Base-by-base conservation (phyloP, 1,284 basidiomycete species). In the Coniferiporia sulphurascens region DNA sequence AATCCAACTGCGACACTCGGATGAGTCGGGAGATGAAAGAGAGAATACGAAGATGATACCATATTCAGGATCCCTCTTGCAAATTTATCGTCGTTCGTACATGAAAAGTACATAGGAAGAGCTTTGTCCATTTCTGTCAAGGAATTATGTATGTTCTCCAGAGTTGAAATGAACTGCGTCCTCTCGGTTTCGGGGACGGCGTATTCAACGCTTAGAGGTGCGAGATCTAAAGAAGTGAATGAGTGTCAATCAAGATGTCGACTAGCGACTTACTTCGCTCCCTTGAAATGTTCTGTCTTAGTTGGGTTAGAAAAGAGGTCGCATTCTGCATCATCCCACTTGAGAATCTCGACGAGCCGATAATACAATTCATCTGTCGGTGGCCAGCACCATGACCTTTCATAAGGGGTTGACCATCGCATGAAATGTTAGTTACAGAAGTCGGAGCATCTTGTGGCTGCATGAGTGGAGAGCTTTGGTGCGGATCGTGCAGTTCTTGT, bases 21-120 rank as follows among this genome's bases (percentile, higher is more conserved):
- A 63, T 59, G 36, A 48, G 43, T 41, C 13, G n/a, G 13, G 36
- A 41, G n/a, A n/a, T n/a, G n/a, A n/a, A n/a, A n/a, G n/a, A n/a
- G n/a, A n/a, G n/a, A n/a, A n/a, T n/a, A n/a, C n/a, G 43, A 52
- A 17, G 56, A 49, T 17, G 44, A 62, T 64, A 88, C 87, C 56
- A 85, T 82, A 8, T 74, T 68, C 44, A 84, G 71, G 32, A 83
- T 69, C 68, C 72, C 80, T 66, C 72, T 77, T 45, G 84, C 71
- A 19, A 69, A 44, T 0, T 79, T 78, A 8, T 83, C 77, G 38
- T 72, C 75, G 64, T 76, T 80, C 53, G 79, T 65, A 49, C 81
- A 65, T 45, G 75, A 67, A 48, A 74, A 72, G 62, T 78, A 76
- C 69, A 82, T 69, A 0, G 74, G 72, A n/a, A 89, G 68, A 63